Conservation (phyloP, 257 asterid genomes). For the Echium plantagineum region DNA sequence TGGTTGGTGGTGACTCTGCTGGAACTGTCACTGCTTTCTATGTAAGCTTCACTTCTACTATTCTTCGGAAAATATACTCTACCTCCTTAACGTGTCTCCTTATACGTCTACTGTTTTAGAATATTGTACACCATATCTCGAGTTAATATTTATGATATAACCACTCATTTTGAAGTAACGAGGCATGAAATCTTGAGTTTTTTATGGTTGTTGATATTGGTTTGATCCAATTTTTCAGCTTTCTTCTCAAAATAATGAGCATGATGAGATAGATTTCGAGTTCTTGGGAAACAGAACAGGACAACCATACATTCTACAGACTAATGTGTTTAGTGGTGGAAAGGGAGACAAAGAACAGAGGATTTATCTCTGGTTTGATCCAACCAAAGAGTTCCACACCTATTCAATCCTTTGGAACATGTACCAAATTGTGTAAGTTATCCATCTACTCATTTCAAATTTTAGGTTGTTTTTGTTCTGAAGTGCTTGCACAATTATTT, state of each 20-base stretch:
- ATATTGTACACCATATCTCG: too few species aligned
- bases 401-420: slow-evolving; percentile 66
- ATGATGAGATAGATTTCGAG: slow-evolving; percentile 79
- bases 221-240: slow-evolving; percentile 22
- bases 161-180: too few species aligned
- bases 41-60: slow-evolving; percentile 22
- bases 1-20: slow-evolving; percentile 83
- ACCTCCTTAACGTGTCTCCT: too few species aligned
- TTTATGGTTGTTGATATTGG: background rate
- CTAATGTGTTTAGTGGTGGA: slow-evolving; percentile 71
- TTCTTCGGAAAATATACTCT: too few species aligned
- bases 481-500: too few species aligned
- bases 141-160: too few species aligned
- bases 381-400: slow-evolving; percentile 42
- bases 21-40: slow-evolving; percentile 87
- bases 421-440: slow-evolving; percentile 61
- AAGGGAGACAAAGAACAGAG: slow-evolving; percentile 75
- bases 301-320: slow-evolving; percentile 71
- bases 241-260: slow-evolving; percentile 67
- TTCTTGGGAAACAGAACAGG: slow-evolving; percentile 82
- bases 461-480: background rate
- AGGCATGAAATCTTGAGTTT: background rate
- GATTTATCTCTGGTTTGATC: slow-evolving; percentile 68
- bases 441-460: background rate
- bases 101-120: too few species aligned